Conservation (phyloP, 192 early-diverging fungal genomes). For the Podila epigama region DNA sequence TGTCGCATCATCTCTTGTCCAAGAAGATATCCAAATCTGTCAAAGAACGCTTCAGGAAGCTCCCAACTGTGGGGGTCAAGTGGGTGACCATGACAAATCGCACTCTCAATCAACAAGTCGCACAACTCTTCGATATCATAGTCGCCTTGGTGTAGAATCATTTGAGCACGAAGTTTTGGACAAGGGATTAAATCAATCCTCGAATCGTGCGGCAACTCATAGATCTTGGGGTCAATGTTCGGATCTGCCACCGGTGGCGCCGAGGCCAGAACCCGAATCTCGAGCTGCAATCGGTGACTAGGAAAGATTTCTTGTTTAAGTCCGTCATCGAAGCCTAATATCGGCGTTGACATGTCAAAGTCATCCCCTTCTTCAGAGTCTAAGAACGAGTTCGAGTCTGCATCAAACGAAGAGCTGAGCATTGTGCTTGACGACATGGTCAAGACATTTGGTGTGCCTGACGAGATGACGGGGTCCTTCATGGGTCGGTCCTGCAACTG, state of each 20-base stretch:
- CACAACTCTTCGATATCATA: constrained; percentile 45
- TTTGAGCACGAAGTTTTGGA: constrained; percentile 40
- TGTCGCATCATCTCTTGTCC: constrained; percentile 41
- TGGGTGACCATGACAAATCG: constrained; percentile 52
- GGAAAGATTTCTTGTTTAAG: constrained; percentile 44
- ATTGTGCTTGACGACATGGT: background rate
- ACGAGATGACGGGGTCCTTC: constrained; percentile 24
- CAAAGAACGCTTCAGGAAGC: constrained; percentile 49
- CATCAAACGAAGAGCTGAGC: constrained; percentile 1
- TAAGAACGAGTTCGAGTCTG: constrained; percentile 15
- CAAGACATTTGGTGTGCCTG: constrained; percentile 13
- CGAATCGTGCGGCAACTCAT: constrained; percentile 41
- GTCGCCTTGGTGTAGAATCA: constrained; percentile 45
- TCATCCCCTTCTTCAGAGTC: constrained; percentile 27
- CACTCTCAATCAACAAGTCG: constrained; percentile 37
- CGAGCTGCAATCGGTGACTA: constrained; percentile 22
- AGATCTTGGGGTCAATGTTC: constrained; percentile 45
- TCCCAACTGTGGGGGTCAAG: constrained; percentile 51
- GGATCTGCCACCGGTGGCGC: constrained; percentile 38
- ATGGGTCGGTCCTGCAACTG: constrained; percentile 24
- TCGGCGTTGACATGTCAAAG: constrained; percentile 14
- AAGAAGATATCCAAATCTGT: constrained; percentile 36
- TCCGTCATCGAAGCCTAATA: constrained; percentile 33
- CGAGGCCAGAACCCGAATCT: constrained; percentile 39
- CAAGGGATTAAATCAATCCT: constrained; percentile 54